phyloP scores from a whole-genome alignment of 768 basidiomycete species.

The Tylopilus felleus region DNA sequence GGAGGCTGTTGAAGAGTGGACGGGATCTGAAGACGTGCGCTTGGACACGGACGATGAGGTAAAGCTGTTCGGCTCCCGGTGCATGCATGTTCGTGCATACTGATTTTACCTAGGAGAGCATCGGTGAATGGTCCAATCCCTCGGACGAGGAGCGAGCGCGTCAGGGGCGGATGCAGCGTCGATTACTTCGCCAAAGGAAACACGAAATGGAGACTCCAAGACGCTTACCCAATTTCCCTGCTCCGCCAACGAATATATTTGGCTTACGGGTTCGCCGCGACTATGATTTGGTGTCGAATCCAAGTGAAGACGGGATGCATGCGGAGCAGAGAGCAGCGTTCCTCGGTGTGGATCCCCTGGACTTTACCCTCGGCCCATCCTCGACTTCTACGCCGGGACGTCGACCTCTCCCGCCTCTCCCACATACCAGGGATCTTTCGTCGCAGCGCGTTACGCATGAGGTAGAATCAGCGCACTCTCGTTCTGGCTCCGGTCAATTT shows the following conservation, averaged over 20 bases:
- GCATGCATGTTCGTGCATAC: conserved; percentile 2
- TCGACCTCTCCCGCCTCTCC: conserved; percentile 56
- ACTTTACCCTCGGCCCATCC: conserved; percentile 45
- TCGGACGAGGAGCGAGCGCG: conserved; percentile 86
- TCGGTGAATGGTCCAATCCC: conserved; percentile 88
- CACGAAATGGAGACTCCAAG: conserved; percentile 62
- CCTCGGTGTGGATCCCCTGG: conserved; percentile 39
- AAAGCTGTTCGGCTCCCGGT: conserved; percentile 12
- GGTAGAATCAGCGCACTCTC: conserved; percentile 63
- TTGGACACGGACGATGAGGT: conserved; percentile 69
- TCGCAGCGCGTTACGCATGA: conserved; percentile 60
- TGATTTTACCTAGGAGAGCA: conserved; percentile 49
- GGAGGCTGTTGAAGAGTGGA: conserved; percentile 67
- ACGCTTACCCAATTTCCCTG: conserved; percentile 76
- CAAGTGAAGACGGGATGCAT: conserved; percentile 67
- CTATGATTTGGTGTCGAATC: conserved; percentile 80
- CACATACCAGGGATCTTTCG: conserved; percentile 65
- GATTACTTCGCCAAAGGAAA: conserved; percentile 46
- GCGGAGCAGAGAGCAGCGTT: conserved; percentile 39
- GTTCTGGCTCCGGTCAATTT: conserved; percentile 43
- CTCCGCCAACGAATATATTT: conserved; percentile 57
- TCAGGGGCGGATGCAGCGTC: conserved; percentile 60
- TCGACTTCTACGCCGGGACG: conserved; percentile 41
- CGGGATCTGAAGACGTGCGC: conserved; percentile 72
- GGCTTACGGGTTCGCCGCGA: conserved; percentile 42